Base-by-base conservation (phyloP, 2,329 filamentous ascomycete genomes). In the Ascomycota sp. region DNA sequence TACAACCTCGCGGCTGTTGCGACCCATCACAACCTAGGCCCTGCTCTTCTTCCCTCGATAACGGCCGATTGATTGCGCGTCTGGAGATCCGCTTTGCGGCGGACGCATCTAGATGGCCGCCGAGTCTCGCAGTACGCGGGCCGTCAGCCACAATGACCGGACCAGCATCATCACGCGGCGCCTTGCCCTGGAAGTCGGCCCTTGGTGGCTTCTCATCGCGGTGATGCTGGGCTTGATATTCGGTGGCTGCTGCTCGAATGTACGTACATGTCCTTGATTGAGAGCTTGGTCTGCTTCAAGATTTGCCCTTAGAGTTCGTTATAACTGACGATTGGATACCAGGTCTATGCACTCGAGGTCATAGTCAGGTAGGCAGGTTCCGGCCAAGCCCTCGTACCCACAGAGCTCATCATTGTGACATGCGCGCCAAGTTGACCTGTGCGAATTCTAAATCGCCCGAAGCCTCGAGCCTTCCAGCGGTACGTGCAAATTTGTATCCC, bases 331-430 rank as follows among this genome's bases (percentile, higher is more conserved):
- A 6, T 44, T 38, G 42, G 41, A 37, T 41, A 46, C 42, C 48
- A 92, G 75, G 82, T 94, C n/a, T 95, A 92, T 55, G 82, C 86
- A 25, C 64, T 98, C 33, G 89, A 98, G 54, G 79, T 81, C 28
- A 92, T 95, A 43, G 73, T 98, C 47, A 91, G 89, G 79, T 89
- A 58, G 67, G 74, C 57, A 29, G 30, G 8, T 13, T 2, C 10
- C 13, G 23, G 38, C 25, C 25, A 35, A 43, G 38, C 29, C 41
- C 30, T 19, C 20, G 28, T 27, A 27, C 11, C 22, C n/a, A 8
- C 7, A 8, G 4, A 17, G 5, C n/a, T 17, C 15, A 17, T 17
- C 12, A 15, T 26, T 3, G 4, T 9, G 12, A 17, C 7, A 15
- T 9, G 20, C 4, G 5, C 8, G 19, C 17, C 15, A 12, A 13